phyloP scores from a whole-genome alignment of 305 asterid genomes.

The Andrographis paniculata region DNA sequence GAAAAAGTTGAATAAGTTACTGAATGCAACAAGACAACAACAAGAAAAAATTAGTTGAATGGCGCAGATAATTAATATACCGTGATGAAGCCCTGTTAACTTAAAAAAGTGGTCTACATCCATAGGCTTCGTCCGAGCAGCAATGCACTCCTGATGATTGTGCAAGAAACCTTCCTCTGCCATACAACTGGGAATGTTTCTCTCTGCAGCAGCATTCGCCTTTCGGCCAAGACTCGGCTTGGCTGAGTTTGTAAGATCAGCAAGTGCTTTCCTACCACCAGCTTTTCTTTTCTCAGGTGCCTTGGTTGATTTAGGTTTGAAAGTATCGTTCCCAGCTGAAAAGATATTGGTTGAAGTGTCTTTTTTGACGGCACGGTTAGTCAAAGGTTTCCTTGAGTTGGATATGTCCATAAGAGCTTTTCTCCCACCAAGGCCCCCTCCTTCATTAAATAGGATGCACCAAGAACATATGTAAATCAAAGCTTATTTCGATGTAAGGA shows the following conservation, averaged over 20 bases:
- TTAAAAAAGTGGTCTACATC: constrained; percentile 45
- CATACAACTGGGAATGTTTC: constrained; percentile 21
- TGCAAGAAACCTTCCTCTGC: constrained; percentile 59
- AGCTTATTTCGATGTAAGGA: constrained; percentile 28
- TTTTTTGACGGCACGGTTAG: constrained; percentile 35
- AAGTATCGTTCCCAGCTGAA: constrained; percentile 39
- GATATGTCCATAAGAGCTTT: constrained; percentile 87
- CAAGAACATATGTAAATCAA: too few relatives aligned
- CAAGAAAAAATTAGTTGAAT: not conserved
- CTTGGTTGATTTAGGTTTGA: constrained; percentile 28
- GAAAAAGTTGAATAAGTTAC: constrained; percentile 2
- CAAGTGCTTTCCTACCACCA: constrained; percentile 64
- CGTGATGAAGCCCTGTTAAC: constrained; percentile 28
- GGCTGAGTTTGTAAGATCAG: constrained; percentile 64
- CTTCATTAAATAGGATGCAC: too few relatives aligned
- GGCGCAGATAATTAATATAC: constrained; percentile 6
- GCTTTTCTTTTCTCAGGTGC: constrained; percentile 39
- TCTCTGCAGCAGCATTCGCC: constrained; percentile 28
- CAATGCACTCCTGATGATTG: constrained; percentile 67
- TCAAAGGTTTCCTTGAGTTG: constrained; percentile 53
- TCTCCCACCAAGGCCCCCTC: constrained; percentile 50
- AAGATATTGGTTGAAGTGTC: constrained; percentile 29
- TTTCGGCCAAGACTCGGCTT: constrained; percentile 43
- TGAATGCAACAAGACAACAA: constrained; percentile 1
- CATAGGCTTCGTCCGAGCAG: constrained; percentile 36